phyloP scores from a whole-genome alignment of 306 rosid species.

The Fragaria ananassa region DNA sequence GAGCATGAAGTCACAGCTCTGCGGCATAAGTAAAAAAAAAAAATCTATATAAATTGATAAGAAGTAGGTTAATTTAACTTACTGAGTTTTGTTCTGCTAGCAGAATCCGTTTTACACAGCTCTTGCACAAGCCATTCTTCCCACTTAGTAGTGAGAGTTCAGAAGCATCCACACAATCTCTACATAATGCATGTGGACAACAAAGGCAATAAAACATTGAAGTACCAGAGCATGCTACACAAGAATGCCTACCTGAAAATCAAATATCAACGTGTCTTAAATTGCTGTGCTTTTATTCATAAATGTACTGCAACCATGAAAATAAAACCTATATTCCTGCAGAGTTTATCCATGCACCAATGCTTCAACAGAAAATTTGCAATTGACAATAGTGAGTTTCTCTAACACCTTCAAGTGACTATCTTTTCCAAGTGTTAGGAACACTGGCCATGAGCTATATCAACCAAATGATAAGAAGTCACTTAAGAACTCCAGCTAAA shows the following conservation, averaged over 20 bases:
- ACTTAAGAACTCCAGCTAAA: background rate
- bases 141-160: slow-evolving; percentile 34
- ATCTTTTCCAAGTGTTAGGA: background rate
- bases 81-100: slow-evolving; percentile 54
- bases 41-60: background rate
- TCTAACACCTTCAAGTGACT: background rate
- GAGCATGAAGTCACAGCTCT: background rate
- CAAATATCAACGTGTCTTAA: background rate
- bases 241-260: slow-evolving; percentile 60
- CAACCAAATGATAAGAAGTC: background rate
- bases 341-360: background rate
- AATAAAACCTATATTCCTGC: background rate
- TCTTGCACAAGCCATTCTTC: slow-evolving; percentile 51
- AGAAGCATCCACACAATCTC: slow-evolving; percentile 27
- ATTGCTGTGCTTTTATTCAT: background rate
- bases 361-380: background rate
- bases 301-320: background rate
- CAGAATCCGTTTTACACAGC: slow-evolving; percentile 46
- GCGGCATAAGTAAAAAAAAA: background rate
- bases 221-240: slow-evolving; percentile 39
- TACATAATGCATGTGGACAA: slow-evolving; percentile 56
- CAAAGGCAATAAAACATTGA: slow-evolving; percentile 51
- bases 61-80: slow-evolving; percentile 24
- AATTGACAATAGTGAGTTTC: background rate
- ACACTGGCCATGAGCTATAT: background rate